Conservation (phyloP, 2,329 filamentous ascomycete genomes). For the Xylariaceae sp. region DNA sequence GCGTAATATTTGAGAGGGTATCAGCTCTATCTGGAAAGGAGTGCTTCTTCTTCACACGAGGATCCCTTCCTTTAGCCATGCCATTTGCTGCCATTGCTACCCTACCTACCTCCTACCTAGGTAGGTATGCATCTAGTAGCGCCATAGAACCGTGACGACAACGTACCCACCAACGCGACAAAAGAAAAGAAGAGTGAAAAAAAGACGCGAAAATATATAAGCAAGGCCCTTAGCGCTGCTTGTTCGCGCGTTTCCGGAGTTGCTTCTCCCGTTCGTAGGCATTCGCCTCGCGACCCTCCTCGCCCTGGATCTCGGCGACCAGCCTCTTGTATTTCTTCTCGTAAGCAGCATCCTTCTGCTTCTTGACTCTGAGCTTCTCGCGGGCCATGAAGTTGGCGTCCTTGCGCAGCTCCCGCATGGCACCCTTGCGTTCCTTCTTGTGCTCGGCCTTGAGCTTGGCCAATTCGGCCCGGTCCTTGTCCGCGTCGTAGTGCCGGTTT, state of each 20-base stretch:
- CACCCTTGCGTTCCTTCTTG: conserved; percentile 93
- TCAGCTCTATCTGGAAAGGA: too few relatives aligned
- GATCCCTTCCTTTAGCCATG: background rate
- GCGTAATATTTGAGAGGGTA: too few relatives aligned
- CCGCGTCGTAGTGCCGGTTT: conserved; percentile 93
- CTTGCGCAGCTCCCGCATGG: conserved; percentile 88
- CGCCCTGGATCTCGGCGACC: conserved; percentile 90
- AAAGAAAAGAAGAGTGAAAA: background rate
- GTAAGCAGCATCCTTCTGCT: conserved; percentile 86
- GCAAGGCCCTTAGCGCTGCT: conserved; percentile 14
- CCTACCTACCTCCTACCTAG: background rate
- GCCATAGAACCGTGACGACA: conserved; percentile 4
- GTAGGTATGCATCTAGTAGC: background rate
- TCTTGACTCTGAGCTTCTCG: conserved; percentile 87
- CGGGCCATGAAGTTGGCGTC: conserved; percentile 90
- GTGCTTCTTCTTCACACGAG: background rate
- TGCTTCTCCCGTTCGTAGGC: conserved; percentile 83
- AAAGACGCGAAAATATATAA: background rate
- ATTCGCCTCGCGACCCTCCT: conserved; percentile 83
- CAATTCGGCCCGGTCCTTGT: conserved; percentile 80
- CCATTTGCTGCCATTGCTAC: background rate
- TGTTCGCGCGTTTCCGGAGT: conserved; percentile 61
- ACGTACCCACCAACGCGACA: background rate
- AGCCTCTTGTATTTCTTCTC: conserved; percentile 93
- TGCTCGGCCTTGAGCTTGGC: conserved; percentile 83